phyloP scores from a whole-genome alignment of 164 flowering plant genomes.

The Umbellularia californica region DNA sequence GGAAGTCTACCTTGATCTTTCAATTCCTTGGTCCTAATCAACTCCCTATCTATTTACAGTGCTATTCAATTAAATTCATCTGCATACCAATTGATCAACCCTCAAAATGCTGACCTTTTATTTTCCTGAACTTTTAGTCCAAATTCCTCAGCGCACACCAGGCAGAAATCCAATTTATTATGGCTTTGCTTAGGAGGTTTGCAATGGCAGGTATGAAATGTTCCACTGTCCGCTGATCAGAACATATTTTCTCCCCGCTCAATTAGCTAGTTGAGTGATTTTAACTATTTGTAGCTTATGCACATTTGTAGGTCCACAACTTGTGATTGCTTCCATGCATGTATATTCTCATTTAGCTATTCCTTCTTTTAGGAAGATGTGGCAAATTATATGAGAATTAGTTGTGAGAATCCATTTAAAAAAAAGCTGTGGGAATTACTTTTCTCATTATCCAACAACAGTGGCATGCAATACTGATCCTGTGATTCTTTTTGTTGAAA shows the following conservation, averaged over 20 bases:
- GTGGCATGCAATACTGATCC: too few species aligned
- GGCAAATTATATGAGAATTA: not conserved
- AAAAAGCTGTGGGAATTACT: too few species aligned
- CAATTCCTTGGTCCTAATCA: too few species aligned
- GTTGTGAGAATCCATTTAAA: not conserved
- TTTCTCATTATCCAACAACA: too few species aligned
- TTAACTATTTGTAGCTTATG: not conserved
- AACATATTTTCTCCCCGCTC: not conserved
- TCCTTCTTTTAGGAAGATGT: too few species aligned
- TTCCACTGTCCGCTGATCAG: not conserved
- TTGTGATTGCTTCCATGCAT: not conserved
- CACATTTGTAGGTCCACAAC: not conserved
- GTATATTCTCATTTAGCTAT: not conserved
- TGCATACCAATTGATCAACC: not conserved
- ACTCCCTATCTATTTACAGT: too few species aligned
- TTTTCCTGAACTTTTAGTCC: conserved; percentile 1
- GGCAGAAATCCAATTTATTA: conserved; percentile 6
- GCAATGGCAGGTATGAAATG: conserved; percentile 8
- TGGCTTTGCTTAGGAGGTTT: conserved; percentile 3
- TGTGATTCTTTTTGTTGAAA: too few species aligned
- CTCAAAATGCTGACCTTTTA: not conserved
- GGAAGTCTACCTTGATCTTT: too few species aligned
- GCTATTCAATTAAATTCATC: not conserved
- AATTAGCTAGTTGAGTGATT: not conserved
- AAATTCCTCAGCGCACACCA: conserved; percentile 9